Evolutionary conservation across 768 basidiomycete genomes (phyloP), one percentile per base, ranked within the genome.

Genomic region (Coprinopsis marcescibilis): DNA sequence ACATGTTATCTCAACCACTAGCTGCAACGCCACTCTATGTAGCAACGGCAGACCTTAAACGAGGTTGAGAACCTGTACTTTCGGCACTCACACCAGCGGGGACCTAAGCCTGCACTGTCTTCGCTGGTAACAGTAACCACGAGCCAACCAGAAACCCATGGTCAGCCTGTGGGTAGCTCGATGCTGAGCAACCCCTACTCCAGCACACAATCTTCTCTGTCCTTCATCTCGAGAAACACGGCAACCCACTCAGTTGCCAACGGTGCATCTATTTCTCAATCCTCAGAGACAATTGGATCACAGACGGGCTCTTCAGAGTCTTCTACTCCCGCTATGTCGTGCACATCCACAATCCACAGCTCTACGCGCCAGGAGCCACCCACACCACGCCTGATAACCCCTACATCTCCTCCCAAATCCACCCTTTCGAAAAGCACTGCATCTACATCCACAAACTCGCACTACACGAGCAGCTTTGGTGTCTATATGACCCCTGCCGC

Each of bases 61-160:
- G 86, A 89, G 64, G 86, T 89, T 4, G 86, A 89, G 61, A 88
- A 88, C 56, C 69, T 89, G 7, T 89, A 87, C 67, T 88, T 88
- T 56, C 81, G 80, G 40, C 81, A 83, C 57, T 82, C 83, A 0
- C 80, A 83, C 43, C 63, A 69, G 21, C 71, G 71, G 47, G 64
- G 65, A 24, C 55, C 64, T 19, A 62, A 63, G 32, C 57, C 61
- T n/a, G 60, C 59, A 42, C 54, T 62, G 35, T 52, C 55, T 21
- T 48, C 58, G 21, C 45, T 60, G 14, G 47, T 61, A 20, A 48
- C 58, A 20, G 50, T 55, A n/a, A 63, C 60, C 15, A 55, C 59
- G n/a, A n/a, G n/a, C 21, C 62, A 62, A 39, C 11, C 41, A 4
- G 41, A 26, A 43, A 14, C 30, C 5, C 56, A 49, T n/a, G 57